Conservation (phyloP, 257 asterid genomes). For the Lycium barbarum region DNA sequence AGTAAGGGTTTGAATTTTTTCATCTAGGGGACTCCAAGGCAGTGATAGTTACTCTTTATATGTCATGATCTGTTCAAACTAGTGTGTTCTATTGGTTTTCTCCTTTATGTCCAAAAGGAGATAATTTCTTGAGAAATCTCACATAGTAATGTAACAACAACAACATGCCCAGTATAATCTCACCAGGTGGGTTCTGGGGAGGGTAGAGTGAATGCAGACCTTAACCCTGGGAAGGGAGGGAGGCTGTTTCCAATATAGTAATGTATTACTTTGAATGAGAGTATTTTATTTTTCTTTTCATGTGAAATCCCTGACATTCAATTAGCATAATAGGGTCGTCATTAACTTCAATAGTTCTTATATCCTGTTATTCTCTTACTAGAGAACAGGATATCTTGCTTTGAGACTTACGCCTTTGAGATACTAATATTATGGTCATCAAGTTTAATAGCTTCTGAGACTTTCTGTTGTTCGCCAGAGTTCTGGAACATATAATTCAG, state of each 20-base stretch:
- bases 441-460: neutral
- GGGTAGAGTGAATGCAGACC: no score
- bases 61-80: constrained; percentile 13
- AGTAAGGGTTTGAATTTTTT: constrained; percentile 23
- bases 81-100: neutral
- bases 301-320: neutral
- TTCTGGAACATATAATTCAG: constrained; percentile 84
- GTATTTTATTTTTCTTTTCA: neutral
- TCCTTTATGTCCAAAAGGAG: constrained; percentile 37
- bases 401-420: neutral
- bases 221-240: no score
- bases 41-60: neutral
- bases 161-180: no score
- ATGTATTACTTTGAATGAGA: neutral
- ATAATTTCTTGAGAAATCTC: neutral
- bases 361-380: neutral
- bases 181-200: no score
- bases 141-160: neutral
- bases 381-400: neutral
- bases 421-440: constrained; percentile 18
- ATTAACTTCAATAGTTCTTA: neutral
- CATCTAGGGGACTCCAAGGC: neutral
- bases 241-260: neutral
- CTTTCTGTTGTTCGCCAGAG: constrained; percentile 48
- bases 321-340: neutral